Conservation (phyloP, 2,329 filamentous ascomycete species). For the Scorias spongiosa region DNA sequence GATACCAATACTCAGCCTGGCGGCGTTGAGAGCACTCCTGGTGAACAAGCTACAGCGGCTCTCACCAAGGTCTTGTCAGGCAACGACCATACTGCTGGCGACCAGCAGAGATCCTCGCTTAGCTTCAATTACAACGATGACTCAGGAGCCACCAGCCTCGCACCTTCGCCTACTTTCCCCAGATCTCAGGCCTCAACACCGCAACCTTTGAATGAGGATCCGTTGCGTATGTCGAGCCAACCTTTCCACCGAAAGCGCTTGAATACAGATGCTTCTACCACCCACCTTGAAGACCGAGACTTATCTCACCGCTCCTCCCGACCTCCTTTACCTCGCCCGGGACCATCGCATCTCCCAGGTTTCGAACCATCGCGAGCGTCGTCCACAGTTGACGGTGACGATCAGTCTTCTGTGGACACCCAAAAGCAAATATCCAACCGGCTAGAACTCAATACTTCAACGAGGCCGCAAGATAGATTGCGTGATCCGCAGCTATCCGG, state of each 20-base stretch:
- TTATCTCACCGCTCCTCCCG: slow-evolving; percentile 29
- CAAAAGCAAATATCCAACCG: slow-evolving; percentile 4
- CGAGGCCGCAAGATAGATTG: slow-evolving; percentile 2
- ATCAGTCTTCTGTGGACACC: slow-evolving; percentile 13
- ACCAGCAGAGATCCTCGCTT: neutral
- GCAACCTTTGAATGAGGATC: neutral
- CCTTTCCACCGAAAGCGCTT: neutral
- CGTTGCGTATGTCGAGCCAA: neutral
- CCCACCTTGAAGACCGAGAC: slow-evolving; percentile 20
- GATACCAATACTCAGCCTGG: no score
- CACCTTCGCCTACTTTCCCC: neutral
- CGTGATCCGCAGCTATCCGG: no score
- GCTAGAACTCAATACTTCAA: slow-evolving; percentile 8
- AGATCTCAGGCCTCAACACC: neutral
- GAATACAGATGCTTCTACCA: no score
- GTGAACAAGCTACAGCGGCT: slow-evolving; percentile 15
- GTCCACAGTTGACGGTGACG: slow-evolving; percentile 27
- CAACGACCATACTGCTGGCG: slow-evolving; percentile 6
- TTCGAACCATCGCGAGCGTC: slow-evolving; percentile 31
- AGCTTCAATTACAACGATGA: neutral
- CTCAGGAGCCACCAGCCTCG: neutral
- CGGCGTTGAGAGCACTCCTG: no score
- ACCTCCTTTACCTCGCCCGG: slow-evolving; percentile 25
- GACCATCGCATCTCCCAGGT: slow-evolving; percentile 33
- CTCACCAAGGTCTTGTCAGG: slow-evolving; percentile 18